Percentiles rank a stretch among this genome's conserved stretches.
Evolutionary conservation across 192 early-diverging fungal species (phyloP).

Genomic region (Umbelopsis isabellina): DNA sequence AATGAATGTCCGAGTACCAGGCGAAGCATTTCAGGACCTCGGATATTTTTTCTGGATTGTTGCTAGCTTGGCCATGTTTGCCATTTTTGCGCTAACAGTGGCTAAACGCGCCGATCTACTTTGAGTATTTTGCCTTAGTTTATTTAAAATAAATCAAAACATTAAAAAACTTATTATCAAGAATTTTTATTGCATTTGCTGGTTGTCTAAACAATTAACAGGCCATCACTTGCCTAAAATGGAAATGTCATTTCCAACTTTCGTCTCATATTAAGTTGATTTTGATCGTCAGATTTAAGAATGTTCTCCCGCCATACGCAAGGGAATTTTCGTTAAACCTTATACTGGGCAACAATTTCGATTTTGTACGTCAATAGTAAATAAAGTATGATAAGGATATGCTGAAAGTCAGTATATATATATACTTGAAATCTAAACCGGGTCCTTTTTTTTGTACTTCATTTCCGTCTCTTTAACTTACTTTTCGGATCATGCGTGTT

Average conservation of each 20-base stretch:
- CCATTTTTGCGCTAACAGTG: conserved; percentile 11
- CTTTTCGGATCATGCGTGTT: background rate
- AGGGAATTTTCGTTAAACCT: no score
- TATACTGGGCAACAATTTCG: no score
- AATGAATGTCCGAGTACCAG: conserved; percentile 72
- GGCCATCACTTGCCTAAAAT: background rate
- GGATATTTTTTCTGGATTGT: conserved; percentile 64
- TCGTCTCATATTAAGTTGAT: no score
- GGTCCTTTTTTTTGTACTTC: background rate
- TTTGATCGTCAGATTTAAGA: background rate
- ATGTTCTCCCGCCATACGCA: background rate
- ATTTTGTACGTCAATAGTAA: no score
- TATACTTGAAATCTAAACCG: background rate
- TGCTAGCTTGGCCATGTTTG: conserved; percentile 33
- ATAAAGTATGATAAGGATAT: no score
- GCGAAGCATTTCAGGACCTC: conserved; percentile 49
- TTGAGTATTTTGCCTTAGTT: conserved; percentile 4
- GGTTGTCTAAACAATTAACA: background rate
- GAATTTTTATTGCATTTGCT: no score
- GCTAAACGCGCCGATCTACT: conserved; percentile 30
- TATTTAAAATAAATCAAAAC: conserved; percentile 14
- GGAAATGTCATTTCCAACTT: conserved; percentile 4
- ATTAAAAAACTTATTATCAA: background rate
- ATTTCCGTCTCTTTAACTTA: background rate
- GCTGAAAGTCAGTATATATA: background rate